Base-by-base conservation (phyloP, 2,329 filamentous ascomycete species). In the Trichoderma sp. region DNA sequence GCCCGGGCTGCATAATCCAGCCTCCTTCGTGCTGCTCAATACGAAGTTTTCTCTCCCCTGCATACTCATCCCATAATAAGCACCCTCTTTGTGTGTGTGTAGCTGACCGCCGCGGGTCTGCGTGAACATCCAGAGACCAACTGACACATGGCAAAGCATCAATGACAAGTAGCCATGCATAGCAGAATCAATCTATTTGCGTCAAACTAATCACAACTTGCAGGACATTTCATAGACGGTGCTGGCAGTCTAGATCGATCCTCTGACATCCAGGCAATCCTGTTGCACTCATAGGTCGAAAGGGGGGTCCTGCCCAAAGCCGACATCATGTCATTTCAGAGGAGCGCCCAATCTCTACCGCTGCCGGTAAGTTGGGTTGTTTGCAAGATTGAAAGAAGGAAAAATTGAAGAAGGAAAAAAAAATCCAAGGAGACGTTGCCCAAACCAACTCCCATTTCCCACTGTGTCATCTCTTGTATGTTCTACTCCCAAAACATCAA, bases 141-240 rank as follows among this genome's bases (percentile, higher is more conserved):
- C 39, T 62, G 66, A 69, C 66, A 69, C 66, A 69, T 69, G 66
- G 66, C 66, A 61, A 34, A 39, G 34, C 36, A 68, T 47, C 55
- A 59, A 61, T 47, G 57, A 69, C 57, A 69, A 28, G 66, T 53
- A 50, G 34, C 15, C 66, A 26, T 62, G 57, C 66, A 69, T 69
- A 20, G 15, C 36, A 69, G 39, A 69, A 62, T 36, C 57, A 69
- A 36, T 53, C 57, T 69, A 69, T 61, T 61, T 62, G 67, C 39
- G 36, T 69, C 53, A 62, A 53, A 53, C 67, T 69, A 69, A 53
- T 26, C 43, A 4, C 23, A 53, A 13, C 66, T 47, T 69, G 55
- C 67, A 69, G 36, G 39, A 62, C n/a, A 69, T 57, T 57, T 28
- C 55, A 32, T 61, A 62, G 66, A 68, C 53, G 15, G 39, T 47